phyloP scores from a whole-genome alignment of 192 early-diverging fungal species.

The Diversispora eburnea region DNA sequence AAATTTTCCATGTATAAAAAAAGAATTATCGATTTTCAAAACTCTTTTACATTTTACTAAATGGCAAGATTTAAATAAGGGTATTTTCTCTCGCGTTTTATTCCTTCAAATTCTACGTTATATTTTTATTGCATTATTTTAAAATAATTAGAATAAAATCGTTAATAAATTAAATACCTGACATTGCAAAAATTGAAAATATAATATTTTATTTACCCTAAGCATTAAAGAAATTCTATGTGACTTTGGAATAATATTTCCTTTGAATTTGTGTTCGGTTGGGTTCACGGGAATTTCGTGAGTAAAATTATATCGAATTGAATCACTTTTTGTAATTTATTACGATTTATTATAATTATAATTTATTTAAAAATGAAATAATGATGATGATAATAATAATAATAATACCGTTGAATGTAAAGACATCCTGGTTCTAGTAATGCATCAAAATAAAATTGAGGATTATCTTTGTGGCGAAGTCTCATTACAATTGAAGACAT shows the following conservation, averaged over 20 bases:
- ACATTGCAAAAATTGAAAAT: too few species aligned
- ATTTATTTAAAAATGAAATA: not conserved
- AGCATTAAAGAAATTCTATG: constrained; percentile 75
- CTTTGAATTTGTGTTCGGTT: constrained; percentile 50
- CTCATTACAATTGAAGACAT: constrained; percentile 69
- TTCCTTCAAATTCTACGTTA: too few species aligned
- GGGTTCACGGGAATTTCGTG: constrained; percentile 68
- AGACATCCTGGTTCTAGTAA: constrained; percentile 60
- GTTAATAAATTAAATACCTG: too few species aligned
- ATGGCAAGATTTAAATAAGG: too few species aligned
- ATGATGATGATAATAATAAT: not conserved
- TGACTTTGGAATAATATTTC: constrained; percentile 46
- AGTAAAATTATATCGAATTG: constrained; percentile 71
- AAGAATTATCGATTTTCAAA: too few species aligned
- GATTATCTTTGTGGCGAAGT: constrained; percentile 63
- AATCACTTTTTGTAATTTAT: constrained; percentile 34
- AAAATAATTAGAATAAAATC: too few species aligned
- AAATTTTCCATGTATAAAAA: too few species aligned
- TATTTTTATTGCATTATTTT: too few species aligned
- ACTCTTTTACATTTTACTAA: too few species aligned
- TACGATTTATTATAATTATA: not conserved
- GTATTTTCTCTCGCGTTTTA: too few species aligned
- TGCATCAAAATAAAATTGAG: constrained; percentile 54
- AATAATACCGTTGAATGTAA: constrained; percentile 65
- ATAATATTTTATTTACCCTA: constrained; percentile 45